These are phyloP conservation scores for Globisporangium apiculatum DNA, from an alignment of 352 stramenopile genomes.

Conservation along the genomic window DNA sequence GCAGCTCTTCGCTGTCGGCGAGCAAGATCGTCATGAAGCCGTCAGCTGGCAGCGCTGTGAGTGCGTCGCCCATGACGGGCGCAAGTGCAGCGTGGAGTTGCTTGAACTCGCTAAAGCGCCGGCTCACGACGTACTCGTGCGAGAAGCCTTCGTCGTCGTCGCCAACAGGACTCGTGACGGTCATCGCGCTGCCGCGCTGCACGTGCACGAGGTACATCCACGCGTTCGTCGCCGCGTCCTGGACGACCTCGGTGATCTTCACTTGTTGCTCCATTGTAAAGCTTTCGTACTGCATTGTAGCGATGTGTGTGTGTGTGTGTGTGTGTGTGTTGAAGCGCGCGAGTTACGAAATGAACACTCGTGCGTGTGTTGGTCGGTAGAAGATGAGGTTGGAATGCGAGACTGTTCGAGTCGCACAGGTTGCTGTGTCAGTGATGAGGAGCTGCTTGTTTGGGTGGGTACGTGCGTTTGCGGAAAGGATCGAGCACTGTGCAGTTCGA, in stretches of 20 bases:
- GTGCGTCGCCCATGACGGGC: conserved; percentile 48
- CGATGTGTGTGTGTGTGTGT: not conserved
- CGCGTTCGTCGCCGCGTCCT: conserved; percentile 49
- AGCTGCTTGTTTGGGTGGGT: not conserved
- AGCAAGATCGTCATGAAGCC: conserved; percentile 69
- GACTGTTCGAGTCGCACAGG: not conserved
- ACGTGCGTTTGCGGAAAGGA: conserved; percentile 1
- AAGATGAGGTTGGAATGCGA: too few species aligned
- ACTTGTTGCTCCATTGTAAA: conserved; percentile 60
- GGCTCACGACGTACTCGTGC: conserved; percentile 60
- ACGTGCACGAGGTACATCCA: conserved; percentile 71
- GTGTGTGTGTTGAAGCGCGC: not conserved
- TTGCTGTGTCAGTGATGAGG: not conserved
- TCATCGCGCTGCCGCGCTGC: conserved; percentile 33
- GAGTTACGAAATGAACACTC: too few species aligned
- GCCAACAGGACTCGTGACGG: conserved; percentile 17
- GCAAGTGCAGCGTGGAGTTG: conserved; percentile 47
- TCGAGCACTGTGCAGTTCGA: conserved; percentile 1
- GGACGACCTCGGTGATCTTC: conserved; percentile 61
- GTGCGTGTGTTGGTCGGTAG: too few species aligned
- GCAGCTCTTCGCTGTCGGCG: conserved; percentile 56
- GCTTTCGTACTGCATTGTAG: conserved; percentile 71
- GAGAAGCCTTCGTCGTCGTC: conserved; percentile 29
- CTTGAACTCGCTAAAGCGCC: conserved; percentile 76
- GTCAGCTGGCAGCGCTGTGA: conserved; percentile 57